phyloP scores from a whole-genome alignment of 176 grass and related monocot species.

The Oryza rufipogon region DNA sequence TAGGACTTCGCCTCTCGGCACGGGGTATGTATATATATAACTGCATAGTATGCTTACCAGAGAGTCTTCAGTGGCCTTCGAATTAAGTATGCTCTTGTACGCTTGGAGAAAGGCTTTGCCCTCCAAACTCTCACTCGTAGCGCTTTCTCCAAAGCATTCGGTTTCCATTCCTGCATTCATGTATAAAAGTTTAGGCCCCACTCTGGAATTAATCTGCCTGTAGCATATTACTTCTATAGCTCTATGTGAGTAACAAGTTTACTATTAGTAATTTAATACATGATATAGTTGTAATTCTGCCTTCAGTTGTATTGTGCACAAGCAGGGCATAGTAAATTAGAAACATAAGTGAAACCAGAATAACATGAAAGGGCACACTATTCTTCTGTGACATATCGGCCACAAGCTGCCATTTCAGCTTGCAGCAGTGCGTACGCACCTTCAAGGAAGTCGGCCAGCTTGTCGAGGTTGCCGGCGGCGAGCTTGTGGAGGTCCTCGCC shows the following conservation, averaged over 20 bases:
- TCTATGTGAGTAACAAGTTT: too few relatives aligned
- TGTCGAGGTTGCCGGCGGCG: conserved; percentile 63
- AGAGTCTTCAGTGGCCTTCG: conserved; percentile 79
- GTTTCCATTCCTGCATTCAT: conserved; percentile 60
- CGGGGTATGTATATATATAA: not conserved
- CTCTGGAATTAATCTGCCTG: not conserved
- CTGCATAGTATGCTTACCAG: conserved; percentile 55
- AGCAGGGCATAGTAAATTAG: too few relatives aligned
- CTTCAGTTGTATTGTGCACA: too few relatives aligned
- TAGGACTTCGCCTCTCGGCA: not conserved
- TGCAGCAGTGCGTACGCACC: conserved; percentile 31
- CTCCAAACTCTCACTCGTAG: conserved; percentile 50
- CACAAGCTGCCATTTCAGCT: not conserved
- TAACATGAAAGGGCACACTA: too few relatives aligned
- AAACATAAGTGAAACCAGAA: not conserved
- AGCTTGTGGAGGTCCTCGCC: conserved; percentile 87
- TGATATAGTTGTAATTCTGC: not conserved
- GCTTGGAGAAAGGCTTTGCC: conserved; percentile 69
- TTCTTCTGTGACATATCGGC: too few relatives aligned
- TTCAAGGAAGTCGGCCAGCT: conserved; percentile 73
- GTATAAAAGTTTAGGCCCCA: not conserved
- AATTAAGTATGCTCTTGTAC: conserved; percentile 78
- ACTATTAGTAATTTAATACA: too few relatives aligned
- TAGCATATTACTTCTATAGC: too few relatives aligned
- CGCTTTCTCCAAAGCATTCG: conserved; percentile 67